These are phyloP conservation scores for Fragilaria crotonensis DNA, from an alignment of 108 stramenopile species.

Conservation along the genomic window DNA sequence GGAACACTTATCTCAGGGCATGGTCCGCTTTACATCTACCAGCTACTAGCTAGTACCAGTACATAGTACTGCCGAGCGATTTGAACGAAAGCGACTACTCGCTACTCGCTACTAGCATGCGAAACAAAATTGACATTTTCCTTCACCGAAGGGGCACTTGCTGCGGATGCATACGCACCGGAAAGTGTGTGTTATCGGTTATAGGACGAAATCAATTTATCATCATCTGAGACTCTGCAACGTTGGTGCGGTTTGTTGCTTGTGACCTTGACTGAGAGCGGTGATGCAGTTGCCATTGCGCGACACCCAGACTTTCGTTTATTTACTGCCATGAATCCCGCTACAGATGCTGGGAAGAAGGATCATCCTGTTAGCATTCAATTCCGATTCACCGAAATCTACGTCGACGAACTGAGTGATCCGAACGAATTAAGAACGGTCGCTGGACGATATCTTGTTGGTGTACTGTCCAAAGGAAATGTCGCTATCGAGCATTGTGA, in stretches of 20 bases:
- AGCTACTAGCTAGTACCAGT: too few species aligned
- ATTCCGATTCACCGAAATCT: slow-evolving; percentile 92
- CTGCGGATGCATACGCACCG: slow-evolving; percentile 80
- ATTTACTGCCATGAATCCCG: slow-evolving; percentile 99
- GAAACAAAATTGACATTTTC: slow-evolving; percentile 89
- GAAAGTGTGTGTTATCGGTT: slow-evolving; percentile 94
- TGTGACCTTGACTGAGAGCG: slow-evolving; percentile 90
- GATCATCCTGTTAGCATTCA: slow-evolving; percentile 94
- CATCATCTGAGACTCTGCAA: slow-evolving; percentile 92
- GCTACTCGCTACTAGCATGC: too few species aligned
- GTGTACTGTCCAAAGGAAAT: slow-evolving; percentile 45
- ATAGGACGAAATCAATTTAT: slow-evolving; percentile 98
- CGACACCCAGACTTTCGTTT: slow-evolving; percentile 94
- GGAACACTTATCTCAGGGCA: too few species aligned
- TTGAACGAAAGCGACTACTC: slow-evolving; percentile 67
- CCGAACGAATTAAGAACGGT: slow-evolving; percentile 70
- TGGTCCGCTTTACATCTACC: too few species aligned
- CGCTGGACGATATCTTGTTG: slow-evolving; percentile 59
- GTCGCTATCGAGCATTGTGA: slow-evolving; percentile 66
- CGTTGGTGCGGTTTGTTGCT: slow-evolving; percentile 84
- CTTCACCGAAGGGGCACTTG: slow-evolving; percentile 93
- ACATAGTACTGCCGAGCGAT: slow-evolving; percentile 59
- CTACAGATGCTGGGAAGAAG: slow-evolving; percentile 96
- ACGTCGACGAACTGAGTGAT: slow-evolving; percentile 78
- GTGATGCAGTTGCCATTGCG: slow-evolving; percentile 72